These are phyloP conservation scores for Teunomyces barrocoloradensis DNA, from an alignment of 805 yeast species.

Conservation along the genomic window DNA sequence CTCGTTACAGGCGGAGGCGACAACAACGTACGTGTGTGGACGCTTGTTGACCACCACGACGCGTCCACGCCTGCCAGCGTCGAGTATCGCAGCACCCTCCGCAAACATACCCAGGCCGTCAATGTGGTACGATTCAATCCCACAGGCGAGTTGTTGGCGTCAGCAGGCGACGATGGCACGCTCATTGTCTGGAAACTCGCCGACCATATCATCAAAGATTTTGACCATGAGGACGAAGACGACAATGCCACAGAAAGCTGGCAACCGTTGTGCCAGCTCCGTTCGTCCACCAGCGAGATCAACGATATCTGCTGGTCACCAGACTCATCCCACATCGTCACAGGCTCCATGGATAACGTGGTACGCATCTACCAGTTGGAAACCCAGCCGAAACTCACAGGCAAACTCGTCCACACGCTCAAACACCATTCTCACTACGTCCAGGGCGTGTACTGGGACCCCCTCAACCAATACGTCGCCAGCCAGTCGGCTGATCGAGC, in stretches of 20 bases:
- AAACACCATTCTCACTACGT: constrained; percentile 84
- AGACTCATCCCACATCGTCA: constrained; percentile 66
- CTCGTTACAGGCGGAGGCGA: constrained; percentile 95
- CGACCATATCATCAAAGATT: constrained; percentile 54
- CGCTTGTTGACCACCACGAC: constrained; percentile 9
- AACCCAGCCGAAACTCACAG: constrained; percentile 1
- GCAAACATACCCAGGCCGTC: constrained; percentile 92
- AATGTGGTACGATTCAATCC: constrained; percentile 83
- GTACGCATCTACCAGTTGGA: constrained; percentile 63
- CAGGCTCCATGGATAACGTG: constrained; percentile 89
- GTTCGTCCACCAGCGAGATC: constrained; percentile 69
- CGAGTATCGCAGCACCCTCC: constrained; percentile 74
- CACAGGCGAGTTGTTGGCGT: constrained; percentile 67
- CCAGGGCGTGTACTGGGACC: constrained; percentile 98
- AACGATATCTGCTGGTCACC: constrained; percentile 96
- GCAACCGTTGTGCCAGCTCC: constrained; percentile 58
- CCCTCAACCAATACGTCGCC: constrained; percentile 68
- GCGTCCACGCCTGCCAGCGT: constrained; percentile 28
- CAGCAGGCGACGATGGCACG: constrained; percentile 95
- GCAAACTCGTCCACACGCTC: constrained; percentile 34
- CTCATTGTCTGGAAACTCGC: constrained; percentile 74
- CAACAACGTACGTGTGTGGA: constrained; percentile 73
- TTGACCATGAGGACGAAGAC: constrained; percentile 48
- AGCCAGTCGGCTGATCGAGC: constrained; percentile 90
- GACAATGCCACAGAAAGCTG: constrained; percentile 71